Base-by-base conservation (phyloP, 257 asterid species). In the Jaltomata sinuosa region DNA sequence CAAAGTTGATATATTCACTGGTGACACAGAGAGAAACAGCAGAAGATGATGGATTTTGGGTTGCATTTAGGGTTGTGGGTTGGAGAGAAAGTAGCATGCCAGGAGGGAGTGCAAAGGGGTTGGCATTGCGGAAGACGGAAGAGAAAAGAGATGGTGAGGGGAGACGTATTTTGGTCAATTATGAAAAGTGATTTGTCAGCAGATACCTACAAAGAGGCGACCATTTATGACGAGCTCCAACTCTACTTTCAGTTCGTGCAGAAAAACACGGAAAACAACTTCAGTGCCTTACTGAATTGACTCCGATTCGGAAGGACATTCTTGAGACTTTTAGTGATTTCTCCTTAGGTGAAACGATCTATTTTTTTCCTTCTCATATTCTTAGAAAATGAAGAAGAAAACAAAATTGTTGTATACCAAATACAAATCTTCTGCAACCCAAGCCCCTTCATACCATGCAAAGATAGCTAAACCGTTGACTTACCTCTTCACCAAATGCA, bases 401-500 rank as follows among this genome's bases (percentile, higher is more conserved):
- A 87, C 78, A 78, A 61, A 50, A 83, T 78, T 68, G 77, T 29
- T 49, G 36, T 32, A 52, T 50, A 31, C 79, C 32, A 49, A 64
- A 62, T 68, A 47, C 62, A 25, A 68, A 49, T 32, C 22, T n/a
- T 49, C 55, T 14, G 25, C 65, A 64, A 67, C 15, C 38, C 38
- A 67, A 83, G 42, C 47, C 80, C 47, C 18, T 22, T 12, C 29
- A 47, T 32, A 65, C 49, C 18, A 49, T 16, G 38, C 59, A 47
- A 45, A 29, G 19, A 21, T 65, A 82, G 84, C 61, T 82, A 82
- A 27, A 82, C 21, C 42, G 50, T 57, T 42, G 62, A 82, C 62
- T 86, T 91, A 94, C 99, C 99, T 97, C 99, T 93, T 97, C 99
- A 81, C 99, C 99, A 80, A 89, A 97, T 40, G 94, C 93, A 88